These are phyloP conservation scores for Aethionema arabicum DNA, from an alignment of 345 rosid species.

Conservation along the genomic window DNA sequence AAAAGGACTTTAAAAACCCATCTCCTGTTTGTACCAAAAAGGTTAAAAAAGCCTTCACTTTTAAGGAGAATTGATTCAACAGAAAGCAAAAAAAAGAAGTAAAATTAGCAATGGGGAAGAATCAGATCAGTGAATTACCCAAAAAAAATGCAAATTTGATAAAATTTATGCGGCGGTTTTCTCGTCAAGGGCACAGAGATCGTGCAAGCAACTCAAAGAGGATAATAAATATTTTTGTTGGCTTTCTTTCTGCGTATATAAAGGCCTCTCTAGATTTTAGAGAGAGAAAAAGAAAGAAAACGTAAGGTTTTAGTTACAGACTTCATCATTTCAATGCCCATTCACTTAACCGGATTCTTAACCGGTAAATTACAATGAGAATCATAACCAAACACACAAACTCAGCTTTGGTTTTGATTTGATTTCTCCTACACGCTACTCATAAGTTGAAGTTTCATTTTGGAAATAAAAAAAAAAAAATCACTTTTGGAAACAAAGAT, in stretches of 20 bases:
- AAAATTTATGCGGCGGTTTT: constrained; percentile 18
- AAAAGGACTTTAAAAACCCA: neutral
- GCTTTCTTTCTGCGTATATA: constrained; percentile 25
- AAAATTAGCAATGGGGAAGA: constrained; percentile 7
- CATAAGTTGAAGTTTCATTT: neutral
- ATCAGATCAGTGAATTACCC: neutral
- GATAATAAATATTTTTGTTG: neutral
- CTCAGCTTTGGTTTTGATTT: too few relatives aligned
- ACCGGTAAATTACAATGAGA: too few relatives aligned
- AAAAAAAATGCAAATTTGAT: constrained; percentile 23
- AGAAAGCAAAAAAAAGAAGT: constrained; percentile 1
- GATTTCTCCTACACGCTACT: too few relatives aligned
- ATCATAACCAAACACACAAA: too few relatives aligned
- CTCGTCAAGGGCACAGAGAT: constrained; percentile 13
- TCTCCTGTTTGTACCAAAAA: neutral
- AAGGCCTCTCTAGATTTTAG: constrained; percentile 22
- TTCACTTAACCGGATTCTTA: too few relatives aligned
- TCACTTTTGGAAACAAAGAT: constrained; percentile 12
- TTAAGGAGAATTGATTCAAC: constrained; percentile 10
- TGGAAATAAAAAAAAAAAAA: constrained; percentile 17
- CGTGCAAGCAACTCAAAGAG: constrained; percentile 33
- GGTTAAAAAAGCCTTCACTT: neutral
- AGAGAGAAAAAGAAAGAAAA: constrained; percentile 6
- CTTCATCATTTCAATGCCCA: too few relatives aligned
- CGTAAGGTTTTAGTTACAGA: too few relatives aligned